phyloP scores from a whole-genome alignment of 169 alveolate species.

The Hammondia hammondi region DNA sequence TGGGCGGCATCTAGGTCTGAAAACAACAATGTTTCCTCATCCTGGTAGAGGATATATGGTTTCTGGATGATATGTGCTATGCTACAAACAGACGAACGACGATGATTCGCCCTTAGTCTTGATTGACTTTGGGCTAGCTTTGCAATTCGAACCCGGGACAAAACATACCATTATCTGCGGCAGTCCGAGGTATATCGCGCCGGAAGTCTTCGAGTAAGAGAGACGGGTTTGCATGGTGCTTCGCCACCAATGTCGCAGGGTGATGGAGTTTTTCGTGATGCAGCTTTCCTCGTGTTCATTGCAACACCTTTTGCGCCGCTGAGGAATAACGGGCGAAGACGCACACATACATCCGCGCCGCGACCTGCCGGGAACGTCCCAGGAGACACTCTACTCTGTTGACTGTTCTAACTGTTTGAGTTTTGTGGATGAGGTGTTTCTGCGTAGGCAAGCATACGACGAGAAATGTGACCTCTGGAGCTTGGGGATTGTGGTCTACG shows the following conservation, averaged over 20 bases:
- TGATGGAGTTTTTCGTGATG: too few relatives aligned
- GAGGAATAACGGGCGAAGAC: too few relatives aligned
- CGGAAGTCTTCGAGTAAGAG: slow-evolving; percentile 5
- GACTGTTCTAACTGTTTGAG: too few relatives aligned
- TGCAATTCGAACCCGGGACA: background rate
- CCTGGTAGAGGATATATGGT: background rate
- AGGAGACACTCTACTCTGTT: too few relatives aligned
- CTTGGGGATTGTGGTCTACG: background rate
- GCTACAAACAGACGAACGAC: background rate
- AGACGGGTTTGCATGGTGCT: background rate
- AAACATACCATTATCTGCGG: background rate
- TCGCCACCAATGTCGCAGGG: too few relatives aligned
- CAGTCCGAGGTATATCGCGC: slow-evolving; percentile 41
- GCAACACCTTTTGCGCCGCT: too few relatives aligned
- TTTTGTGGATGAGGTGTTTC: background rate
- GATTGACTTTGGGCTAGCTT: slow-evolving; percentile 24
- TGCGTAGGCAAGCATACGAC: background rate
- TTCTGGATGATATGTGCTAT: background rate
- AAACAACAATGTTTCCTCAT: too few relatives aligned
- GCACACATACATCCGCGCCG: too few relatives aligned
- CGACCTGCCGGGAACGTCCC: too few relatives aligned
- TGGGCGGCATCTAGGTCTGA: too few relatives aligned
- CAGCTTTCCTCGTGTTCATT: too few relatives aligned
- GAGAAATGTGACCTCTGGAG: slow-evolving; percentile 13
- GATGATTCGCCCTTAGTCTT: background rate